Percentiles rank a stretch among this genome's conserved stretches.
Conservation (phyloP, 2,329 filamentous ascomycete genomes). For the Phaeophleospora eucalypticola region DNA sequence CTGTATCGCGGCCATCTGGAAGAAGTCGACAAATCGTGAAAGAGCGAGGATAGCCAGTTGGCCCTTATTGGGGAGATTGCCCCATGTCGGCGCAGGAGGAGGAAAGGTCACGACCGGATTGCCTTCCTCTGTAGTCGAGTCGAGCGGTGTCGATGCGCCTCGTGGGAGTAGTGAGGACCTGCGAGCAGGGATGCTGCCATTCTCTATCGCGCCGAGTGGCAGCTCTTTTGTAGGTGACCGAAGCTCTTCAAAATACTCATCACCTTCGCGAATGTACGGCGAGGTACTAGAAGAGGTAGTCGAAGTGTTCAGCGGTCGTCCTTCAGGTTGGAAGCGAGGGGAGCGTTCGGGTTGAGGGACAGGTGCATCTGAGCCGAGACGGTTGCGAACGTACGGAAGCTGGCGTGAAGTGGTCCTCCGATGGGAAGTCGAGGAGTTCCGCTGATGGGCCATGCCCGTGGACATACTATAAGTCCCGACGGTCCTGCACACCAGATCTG, state of each 20-base stretch:
- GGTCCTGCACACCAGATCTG: background rate
- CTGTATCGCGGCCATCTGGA: conserved; percentile 42
- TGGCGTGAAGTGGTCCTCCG: conserved; percentile 4
- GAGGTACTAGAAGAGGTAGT: background rate
- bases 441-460: conserved; percentile 8
- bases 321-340: background rate
- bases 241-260: conserved; percentile 4
- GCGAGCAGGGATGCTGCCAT: conserved; percentile 14
- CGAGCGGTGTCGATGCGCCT: conserved; percentile 18
- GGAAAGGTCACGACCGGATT: conserved; percentile 14
- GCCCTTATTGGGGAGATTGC: conserved; percentile 39
- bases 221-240: conserved; percentile 5
- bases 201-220: conserved; percentile 18
- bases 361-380: conserved; percentile 2
- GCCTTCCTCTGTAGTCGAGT: conserved; percentile 12
- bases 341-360: background rate
- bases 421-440: background rate
- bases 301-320: background rate
- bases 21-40: conserved; percentile 43
- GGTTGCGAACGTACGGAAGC: conserved; percentile 4
- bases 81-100: conserved; percentile 35
- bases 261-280: background rate
- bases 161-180: conserved; percentile 9
- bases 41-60: conserved; percentile 39
- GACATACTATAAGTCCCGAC: background rate